These are phyloP conservation scores for Cladophialophora bantiana DNA, from an alignment of 2,329 filamentous ascomycete species.

Conservation along the genomic window DNA sequence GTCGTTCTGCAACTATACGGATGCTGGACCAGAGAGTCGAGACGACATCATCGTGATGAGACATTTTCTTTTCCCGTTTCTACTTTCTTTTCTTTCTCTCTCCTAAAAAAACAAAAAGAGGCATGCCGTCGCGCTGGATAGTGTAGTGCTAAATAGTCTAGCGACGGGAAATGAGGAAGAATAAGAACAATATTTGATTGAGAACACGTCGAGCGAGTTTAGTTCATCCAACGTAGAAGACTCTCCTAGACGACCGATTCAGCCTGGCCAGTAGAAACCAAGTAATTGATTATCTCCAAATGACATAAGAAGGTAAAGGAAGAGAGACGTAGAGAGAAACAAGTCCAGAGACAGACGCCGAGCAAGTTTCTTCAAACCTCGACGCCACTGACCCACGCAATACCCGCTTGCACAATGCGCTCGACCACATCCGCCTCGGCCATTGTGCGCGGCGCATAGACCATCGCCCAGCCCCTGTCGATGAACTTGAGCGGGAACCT, in stretches of 20 bases:
- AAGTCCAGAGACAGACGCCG: too few relatives aligned
- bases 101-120: too few relatives aligned
- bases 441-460: slow-evolving; percentile 33
- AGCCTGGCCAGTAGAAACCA: not conserved
- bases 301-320: not conserved
- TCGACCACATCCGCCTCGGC: slow-evolving; percentile 36
- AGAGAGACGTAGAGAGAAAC: not conserved
- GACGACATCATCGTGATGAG: not conserved
- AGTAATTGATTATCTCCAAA: not conserved
- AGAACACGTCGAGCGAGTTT: not conserved
- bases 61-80: not conserved
- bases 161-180: not conserved
- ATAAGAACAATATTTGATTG: not conserved
- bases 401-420: slow-evolving; percentile 30
- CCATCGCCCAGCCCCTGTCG: slow-evolving; percentile 35
- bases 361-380: slow-evolving; percentile 13
- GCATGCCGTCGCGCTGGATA: not conserved
- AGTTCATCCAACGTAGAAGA: not conserved
- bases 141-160: not conserved
- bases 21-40: not conserved
- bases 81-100: too few relatives aligned
- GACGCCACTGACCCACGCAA: slow-evolving; percentile 30
- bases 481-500: slow-evolving; percentile 32
- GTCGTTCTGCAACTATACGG: not conserved
- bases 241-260: not conserved